Conservation (phyloP, 306 rosid species). For the Glycyrrhiza uralensis region DNA sequence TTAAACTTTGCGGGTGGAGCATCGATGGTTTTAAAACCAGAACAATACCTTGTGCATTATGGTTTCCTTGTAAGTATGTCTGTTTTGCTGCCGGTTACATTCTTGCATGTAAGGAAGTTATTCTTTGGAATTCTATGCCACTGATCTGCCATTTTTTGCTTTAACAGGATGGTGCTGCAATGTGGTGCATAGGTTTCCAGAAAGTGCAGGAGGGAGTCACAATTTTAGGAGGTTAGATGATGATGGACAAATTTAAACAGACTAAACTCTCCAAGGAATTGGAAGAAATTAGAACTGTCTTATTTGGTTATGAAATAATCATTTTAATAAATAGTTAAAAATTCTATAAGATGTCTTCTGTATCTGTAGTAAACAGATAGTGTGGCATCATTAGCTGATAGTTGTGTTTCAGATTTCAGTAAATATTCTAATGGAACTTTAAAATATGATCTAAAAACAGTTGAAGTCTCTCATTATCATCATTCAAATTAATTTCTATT, state of each 20-base stretch:
- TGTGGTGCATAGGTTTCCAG: slow-evolving; percentile 91
- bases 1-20: slow-evolving; percentile 84
- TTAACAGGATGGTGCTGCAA: slow-evolving; percentile 61
- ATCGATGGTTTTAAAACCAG: slow-evolving; percentile 86
- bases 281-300: neutral
- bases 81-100: neutral
- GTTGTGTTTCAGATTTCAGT: neutral
- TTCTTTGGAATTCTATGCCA: slow-evolving; percentile 22
- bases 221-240: slow-evolving; percentile 81
- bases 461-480: slow-evolving; percentile 2
- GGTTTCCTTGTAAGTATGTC: slow-evolving; percentile 57
- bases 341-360: slow-evolving; percentile 11
- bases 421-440: neutral
- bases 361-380: neutral
- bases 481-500: neutral
- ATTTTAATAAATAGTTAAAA: neutral
- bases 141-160: slow-evolving; percentile 19
- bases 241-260: slow-evolving; percentile 4
- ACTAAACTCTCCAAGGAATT: slow-evolving; percentile 2
- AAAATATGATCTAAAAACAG: neutral
- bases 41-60: slow-evolving; percentile 67
- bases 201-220: slow-evolving; percentile 69
- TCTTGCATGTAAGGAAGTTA: slow-evolving; percentile 2
- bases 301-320: neutral
- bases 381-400: neutral